Base-by-base conservation (phyloP, 257 asterid species). In the Plectranthus barbatus region DNA sequence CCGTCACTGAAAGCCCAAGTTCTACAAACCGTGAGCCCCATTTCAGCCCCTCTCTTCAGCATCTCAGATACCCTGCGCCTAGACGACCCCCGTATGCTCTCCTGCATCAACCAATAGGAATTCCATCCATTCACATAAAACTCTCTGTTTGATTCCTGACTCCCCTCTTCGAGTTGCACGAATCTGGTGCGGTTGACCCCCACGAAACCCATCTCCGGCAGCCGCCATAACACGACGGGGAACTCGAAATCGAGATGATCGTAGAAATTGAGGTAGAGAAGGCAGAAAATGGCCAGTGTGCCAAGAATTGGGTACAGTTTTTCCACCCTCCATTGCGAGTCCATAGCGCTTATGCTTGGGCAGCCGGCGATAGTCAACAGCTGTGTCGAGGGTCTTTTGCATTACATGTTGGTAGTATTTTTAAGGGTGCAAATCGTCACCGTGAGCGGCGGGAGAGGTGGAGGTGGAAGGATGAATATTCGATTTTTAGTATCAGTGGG, bases 1-100 rank as follows among this genome's bases (percentile, higher is more conserved):
- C 86, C 90, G 48, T 83, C 90, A 18, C 71, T 83, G 76, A 83
- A 83, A 57, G 84, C 90, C 83, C 90, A 83, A 50, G 86, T 83
- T 61, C 86, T 62, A 56, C 86, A 83, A 63, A 83, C 83, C 41
- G 75, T 80, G 58, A 80, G 57, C 10, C 86, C 84, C 90, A 83
- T 78, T 39, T 69, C 41, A 34, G 79, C 76, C 9, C 84, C 86
- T 50, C 62, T 74, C 51, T 61, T 66, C 55, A 83, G 39, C 86
- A 83, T 83, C 74, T 74, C 63, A 11, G 82, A 62, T 19, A 83
- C 86, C 71, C 74, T 80, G 9, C 73, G 42, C 71, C 84, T 65
- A 2, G 82, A 71, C 3, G 68, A 36, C 8, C 40, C 75, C 62
- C 69, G 46, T 19, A 71, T 63, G 69, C 83, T 76, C 68, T 78